Conservation (phyloP, 1,139 yeast genomes). For the Blastobotrys persicus region DNA sequence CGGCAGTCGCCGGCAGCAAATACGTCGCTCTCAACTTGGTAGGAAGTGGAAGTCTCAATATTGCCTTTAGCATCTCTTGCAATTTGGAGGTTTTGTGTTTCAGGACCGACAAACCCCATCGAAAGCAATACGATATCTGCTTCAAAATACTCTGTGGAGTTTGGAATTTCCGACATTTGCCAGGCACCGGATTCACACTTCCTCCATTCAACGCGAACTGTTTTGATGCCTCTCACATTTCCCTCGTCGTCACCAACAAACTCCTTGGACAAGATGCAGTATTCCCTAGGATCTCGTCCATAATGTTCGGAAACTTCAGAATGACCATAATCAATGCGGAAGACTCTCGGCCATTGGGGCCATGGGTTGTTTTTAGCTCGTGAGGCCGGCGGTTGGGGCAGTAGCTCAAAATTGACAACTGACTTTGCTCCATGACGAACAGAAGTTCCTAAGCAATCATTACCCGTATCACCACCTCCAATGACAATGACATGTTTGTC, state of each 20-base stretch:
- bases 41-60: conserved; percentile 51
- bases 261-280: conserved; percentile 90
- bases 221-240: conserved; percentile 82
- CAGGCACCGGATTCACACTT: conserved; percentile 93
- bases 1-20: conserved; percentile 99
- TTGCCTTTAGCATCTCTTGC: conserved; percentile 85
- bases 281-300: conserved; percentile 97
- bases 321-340: conserved; percentile 98
- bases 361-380: conserved; percentile 97
- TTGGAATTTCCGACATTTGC: conserved; percentile 98
- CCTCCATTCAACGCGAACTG: conserved; percentile 98
- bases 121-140: conserved; percentile 92
- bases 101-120: conserved; percentile 98
- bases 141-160: conserved; percentile 88
- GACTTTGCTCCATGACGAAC: conserved; percentile 97
- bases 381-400: conserved; percentile 85
- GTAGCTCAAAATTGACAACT: conserved; percentile 90
- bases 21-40: conserved; percentile 66
- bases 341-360: conserved; percentile 99
- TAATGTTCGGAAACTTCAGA: conserved; percentile 91
- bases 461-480: conserved; percentile 99
- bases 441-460: conserved; percentile 96
- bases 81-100: conserved; percentile 72
- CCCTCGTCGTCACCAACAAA: conserved; percentile 94
- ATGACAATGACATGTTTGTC: conserved; percentile 93